Evolutionary conservation across 2,329 filamentous ascomycete genomes (phyloP), one percentile per base, ranked within the genome.

Genomic region (Huntiella omanensis): DNA sequence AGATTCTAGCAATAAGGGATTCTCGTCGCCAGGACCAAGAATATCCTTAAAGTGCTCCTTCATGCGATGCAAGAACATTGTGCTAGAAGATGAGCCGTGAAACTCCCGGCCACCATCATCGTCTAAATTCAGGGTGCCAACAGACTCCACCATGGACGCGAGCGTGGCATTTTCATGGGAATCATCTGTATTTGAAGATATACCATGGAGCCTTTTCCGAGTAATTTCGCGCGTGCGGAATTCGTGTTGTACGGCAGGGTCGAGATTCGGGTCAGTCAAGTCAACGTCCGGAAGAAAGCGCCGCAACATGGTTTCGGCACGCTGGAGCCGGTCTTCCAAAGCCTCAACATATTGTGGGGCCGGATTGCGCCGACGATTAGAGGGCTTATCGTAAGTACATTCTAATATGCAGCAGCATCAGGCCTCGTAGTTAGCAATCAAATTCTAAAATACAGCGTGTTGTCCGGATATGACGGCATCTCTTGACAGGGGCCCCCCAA

Each of bases 91-190:
- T 52, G 83, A 82, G 41, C 91, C 91, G 57, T 93, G 85, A 56
- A 94, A 98, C 60, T 96, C 87, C 77, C 86, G 93, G 54, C 91
- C 77, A 37, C 88, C 88, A 55, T 79, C 77, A 54, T 96, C 88
- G 55, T 93, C 86, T 33, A 96, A 70, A 56, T 96, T 88, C 13
- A 98, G 70, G 58, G 87, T 83, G 33, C 88, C 91, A 2, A 88
- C 85, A 37, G 83, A 83, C 57, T 88, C 83, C 49, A 96, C 86
- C 88, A 98, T 96, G 22, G 87, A 93, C 57, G 88, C 79, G 19
- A 98, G 67, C 52, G 88, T 74, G 8, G 74, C 75, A 53, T 88
- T 84, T 39, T 78, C 70, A 28, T 70, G 70, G 40, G 64, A 62
- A 22, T 46, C 39, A 13, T 45, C 42, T 40, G 65, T 62, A 17